Conservation (phyloP, 1,139 yeast species). For the Yamadazyma buinensis region DNA sequence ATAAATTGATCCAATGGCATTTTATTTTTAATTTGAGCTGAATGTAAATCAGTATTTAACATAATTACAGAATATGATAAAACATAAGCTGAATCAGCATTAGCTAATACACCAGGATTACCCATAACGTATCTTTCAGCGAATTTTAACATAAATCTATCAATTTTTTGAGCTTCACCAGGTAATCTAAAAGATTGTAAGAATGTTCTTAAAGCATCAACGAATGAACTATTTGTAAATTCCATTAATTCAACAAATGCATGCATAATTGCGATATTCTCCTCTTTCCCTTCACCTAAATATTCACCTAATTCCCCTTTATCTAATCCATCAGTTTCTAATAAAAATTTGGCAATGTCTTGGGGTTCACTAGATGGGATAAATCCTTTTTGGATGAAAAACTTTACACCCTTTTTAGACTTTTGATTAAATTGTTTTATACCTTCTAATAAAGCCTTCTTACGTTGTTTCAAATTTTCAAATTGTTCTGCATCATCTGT, state of each 20-base stretch:
- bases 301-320: constrained; percentile 86
- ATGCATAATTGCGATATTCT: constrained; percentile 82
- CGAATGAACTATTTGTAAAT: constrained; percentile 64
- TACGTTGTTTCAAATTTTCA: constrained; percentile 78
- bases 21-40: constrained; percentile 76
- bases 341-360: constrained; percentile 70
- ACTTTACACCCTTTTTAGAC: constrained; percentile 74
- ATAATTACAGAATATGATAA: constrained; percentile 89
- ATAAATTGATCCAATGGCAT: constrained; percentile 89
- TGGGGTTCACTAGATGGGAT: constrained; percentile 57
- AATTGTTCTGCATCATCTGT: constrained; percentile 80
- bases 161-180: constrained; percentile 97
- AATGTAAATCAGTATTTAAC: constrained; percentile 92
- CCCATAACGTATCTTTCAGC: constrained; percentile 90
- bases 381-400: constrained; percentile 60
- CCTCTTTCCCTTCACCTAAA: constrained; percentile 84
- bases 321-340: constrained; percentile 78
- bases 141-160: constrained; percentile 92
- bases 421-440: constrained; percentile 77
- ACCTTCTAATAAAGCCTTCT: constrained; percentile 77
- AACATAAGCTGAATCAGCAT: constrained; percentile 92
- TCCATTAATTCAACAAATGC: constrained; percentile 89
- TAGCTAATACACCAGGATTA: constrained; percentile 79
- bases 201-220: constrained; percentile 80
- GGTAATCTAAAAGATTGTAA: constrained; percentile 90